Evolutionary conservation across 441 rosid species (phyloP).

Genomic region (Jatropha multifida): DNA sequence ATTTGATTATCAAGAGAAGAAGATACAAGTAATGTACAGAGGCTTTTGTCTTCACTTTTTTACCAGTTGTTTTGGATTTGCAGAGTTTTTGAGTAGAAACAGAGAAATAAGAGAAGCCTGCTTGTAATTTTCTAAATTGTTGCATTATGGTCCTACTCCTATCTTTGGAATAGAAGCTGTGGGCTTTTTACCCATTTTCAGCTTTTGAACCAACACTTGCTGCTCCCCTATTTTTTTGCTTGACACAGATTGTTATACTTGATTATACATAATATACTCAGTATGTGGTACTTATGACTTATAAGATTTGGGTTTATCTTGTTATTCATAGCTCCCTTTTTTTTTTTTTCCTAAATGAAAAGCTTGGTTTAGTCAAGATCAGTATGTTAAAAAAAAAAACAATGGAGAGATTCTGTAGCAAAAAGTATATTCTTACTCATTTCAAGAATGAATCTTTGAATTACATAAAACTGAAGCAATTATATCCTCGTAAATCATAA

Average conservation of each 20-base stretch:
- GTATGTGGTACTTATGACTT: not conserved
- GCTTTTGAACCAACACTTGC: not conserved
- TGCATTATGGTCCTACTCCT: not conserved
- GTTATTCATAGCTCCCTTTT: too few species aligned
- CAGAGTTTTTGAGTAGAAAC: constrained; percentile 14
- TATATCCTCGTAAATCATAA: too few species aligned
- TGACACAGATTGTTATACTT: not conserved
- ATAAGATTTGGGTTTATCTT: not conserved
- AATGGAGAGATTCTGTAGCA: too few species aligned
- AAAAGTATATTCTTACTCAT: too few species aligned
- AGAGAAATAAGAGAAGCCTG: constrained; percentile 19
- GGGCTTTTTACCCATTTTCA: not conserved
- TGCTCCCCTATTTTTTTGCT: not conserved
- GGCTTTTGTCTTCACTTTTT: constrained; percentile 15
- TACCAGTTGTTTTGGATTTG: not conserved
- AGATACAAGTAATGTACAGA: constrained; percentile 29
- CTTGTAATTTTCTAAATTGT: not conserved
- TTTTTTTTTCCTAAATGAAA: too few species aligned
- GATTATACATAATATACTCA: not conserved
- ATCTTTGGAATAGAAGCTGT: not conserved
- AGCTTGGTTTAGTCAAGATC: too few species aligned
- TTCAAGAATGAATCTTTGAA: too few species aligned
- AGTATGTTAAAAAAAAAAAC: too few species aligned
- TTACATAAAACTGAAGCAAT: too few species aligned
- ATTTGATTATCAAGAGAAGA: not conserved